A percentile compares a stretch with the other conserved stretches of the same genome.
phyloP scores from a whole-genome alignment of 2,329 filamentous ascomycete species.

The Fusarium buxicola region DNA sequence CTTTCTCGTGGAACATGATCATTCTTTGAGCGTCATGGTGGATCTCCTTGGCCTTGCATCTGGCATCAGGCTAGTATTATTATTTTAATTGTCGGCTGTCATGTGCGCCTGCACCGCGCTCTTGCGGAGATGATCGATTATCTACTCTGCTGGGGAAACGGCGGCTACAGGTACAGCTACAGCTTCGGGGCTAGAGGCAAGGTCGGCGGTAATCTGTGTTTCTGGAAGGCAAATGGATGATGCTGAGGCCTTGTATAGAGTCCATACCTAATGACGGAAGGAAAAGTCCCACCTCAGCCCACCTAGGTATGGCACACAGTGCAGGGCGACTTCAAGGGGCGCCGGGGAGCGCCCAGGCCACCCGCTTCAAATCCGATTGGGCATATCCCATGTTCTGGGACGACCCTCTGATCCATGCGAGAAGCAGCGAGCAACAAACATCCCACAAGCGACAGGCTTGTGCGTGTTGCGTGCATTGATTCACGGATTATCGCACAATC shows the following conservation, averaged over 20 bases:
- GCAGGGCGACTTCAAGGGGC: conserved; percentile 34
- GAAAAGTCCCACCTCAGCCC: conserved; percentile 35
- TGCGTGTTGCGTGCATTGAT: conserved; percentile 47
- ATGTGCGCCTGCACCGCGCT: conserved; percentile 24
- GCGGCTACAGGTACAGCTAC: conserved; percentile 10
- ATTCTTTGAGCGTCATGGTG: conserved; percentile 33
- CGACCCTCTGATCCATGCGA: conserved; percentile 41
- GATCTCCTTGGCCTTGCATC: conserved; percentile 13
- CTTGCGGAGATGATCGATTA: conserved; percentile 21
- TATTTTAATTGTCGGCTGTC: conserved; percentile 28
- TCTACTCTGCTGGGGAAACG: conserved; percentile 10
- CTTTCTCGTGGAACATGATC: conserved; percentile 17
- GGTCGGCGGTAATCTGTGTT: conserved; percentile 25
- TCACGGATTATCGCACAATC: conserved; percentile 35
- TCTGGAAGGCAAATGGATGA: conserved; percentile 29
- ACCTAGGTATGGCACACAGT: conserved; percentile 39
- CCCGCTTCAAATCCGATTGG: conserved; percentile 45
- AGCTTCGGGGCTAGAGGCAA: not conserved
- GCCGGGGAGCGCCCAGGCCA: conserved; percentile 30
- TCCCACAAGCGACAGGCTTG: conserved; percentile 42
- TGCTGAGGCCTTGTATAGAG: conserved; percentile 9
- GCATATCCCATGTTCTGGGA: conserved; percentile 32
- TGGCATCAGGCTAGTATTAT: conserved; percentile 3
- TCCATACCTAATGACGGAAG: conserved; percentile 8
- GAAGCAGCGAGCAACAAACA: conserved; percentile 40